Evolutionary conservation across 257 asterid genomes (phyloP), one percentile per base, ranked within the genome.

Genomic region (Cruciata laevipes): DNA sequence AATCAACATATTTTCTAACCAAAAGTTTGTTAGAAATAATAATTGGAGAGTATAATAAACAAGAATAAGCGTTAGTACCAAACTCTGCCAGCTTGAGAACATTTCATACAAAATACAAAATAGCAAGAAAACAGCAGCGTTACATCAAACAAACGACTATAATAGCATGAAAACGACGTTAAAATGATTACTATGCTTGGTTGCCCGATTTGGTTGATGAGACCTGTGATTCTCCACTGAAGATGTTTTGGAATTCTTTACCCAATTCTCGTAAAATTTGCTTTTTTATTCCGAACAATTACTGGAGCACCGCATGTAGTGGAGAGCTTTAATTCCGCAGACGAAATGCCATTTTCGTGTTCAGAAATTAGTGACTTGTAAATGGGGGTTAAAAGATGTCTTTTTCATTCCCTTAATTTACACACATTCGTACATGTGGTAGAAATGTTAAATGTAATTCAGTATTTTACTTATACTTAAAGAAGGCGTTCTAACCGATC

Each of bases 321-420:
- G 72, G 67, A 53, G n/a, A 3, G 35, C 57, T 16, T 6, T 21
- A 59, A 62, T 52, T 77, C 51, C 33, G 31, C 8, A 44, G 31
- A 69, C 47, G 63, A 70, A 68, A 55, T 70, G 63, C 20, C 44
- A 77, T 69, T 71, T 73, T 69, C 25, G 61, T 66, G 73, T 77
- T 60, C 38, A 60, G 40, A 56, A 68, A 68, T 65, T 56, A 60
- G 66, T 62, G 24, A 55, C 61, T 38, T 55, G 68, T 17, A 35
- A 42, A 67, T 33, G 65, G 12, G 23, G 55, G 20, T 59, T 30
- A 5, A 42, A 11, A 27, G 65, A 73, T 67, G 73, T 32, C 64
- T 7, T 37, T 23, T 32, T 14, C 27, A 27, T 55, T 33, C 35
- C 27, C 35, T 67, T 7, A 37, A 37, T 37, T 17, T 38, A 5